Percentiles rank a stretch among this genome's conserved stretches.
Evolutionary conservation across 1,284 basidiomycete genomes (phyloP).

Genomic region (Volvariella surrecta): DNA sequence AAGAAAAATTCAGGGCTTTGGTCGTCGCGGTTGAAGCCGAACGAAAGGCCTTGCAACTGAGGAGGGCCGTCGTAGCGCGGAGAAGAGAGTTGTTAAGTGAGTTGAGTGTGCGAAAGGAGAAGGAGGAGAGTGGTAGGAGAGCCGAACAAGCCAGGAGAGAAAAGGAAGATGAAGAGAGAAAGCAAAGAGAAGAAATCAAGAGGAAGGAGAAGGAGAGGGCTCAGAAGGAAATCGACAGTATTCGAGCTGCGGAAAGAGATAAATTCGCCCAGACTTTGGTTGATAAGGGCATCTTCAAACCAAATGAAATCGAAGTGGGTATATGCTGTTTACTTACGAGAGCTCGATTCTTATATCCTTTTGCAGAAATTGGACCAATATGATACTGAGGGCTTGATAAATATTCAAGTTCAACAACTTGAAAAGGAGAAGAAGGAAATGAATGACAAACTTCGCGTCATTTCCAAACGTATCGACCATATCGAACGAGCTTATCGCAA

Average conservation of each 20-base stretch:
- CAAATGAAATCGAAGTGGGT: slow-evolving; percentile 68
- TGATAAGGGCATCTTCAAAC: slow-evolving; percentile 81
- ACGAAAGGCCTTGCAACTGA: slow-evolving; percentile 68
- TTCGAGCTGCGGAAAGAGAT: slow-evolving; percentile 80
- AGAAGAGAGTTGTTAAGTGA: slow-evolving; percentile 87
- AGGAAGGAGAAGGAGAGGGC: slow-evolving; percentile 76
- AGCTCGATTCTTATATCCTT: neutral
- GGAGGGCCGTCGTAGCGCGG: slow-evolving; percentile 78
- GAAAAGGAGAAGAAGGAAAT: slow-evolving; percentile 96
- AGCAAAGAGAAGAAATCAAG: slow-evolving; percentile 62
- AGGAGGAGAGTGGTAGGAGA: slow-evolving; percentile 79
- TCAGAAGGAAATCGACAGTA: slow-evolving; percentile 76
- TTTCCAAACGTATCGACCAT: slow-evolving; percentile 91
- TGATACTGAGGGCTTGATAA: slow-evolving; percentile 85
- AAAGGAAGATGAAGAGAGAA: slow-evolving; percentile 67
- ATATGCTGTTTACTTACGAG: neutral
- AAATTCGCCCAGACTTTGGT: slow-evolving; percentile 86
- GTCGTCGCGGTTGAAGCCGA: slow-evolving; percentile 59
- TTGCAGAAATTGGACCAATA: slow-evolving; percentile 73
- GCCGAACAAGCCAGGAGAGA: slow-evolving; percentile 66
- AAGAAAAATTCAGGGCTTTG: slow-evolving; percentile 45
- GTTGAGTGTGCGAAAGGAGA: slow-evolving; percentile 80
- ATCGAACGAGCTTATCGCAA: slow-evolving; percentile 93
- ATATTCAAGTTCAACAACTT: slow-evolving; percentile 88
- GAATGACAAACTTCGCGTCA: slow-evolving; percentile 76